Evolutionary conservation across 2,329 filamentous ascomycete genomes (phyloP).

Genomic region (Ascochyta koolunga): DNA sequence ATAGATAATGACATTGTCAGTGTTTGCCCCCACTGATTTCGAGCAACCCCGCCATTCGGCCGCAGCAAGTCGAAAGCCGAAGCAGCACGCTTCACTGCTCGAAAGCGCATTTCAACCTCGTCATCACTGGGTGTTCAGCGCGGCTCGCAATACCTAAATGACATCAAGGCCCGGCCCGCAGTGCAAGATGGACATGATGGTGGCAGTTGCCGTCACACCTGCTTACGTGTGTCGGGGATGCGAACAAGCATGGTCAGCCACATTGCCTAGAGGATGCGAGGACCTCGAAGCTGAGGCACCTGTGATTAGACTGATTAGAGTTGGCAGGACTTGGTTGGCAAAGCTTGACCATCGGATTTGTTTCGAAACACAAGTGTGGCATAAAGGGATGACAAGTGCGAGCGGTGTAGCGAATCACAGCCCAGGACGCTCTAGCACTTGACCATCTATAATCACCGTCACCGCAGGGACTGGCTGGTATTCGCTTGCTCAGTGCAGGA

Average conservation of each 20-base stretch:
- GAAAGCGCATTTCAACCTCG: neutral
- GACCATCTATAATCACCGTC: constrained; percentile 10
- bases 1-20: constrained; percentile 1
- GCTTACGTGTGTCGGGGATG: neutral
- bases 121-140: constrained; percentile 1
- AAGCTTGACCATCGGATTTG: constrained; percentile 22
- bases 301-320: constrained; percentile 1
- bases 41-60: constrained; percentile 5
- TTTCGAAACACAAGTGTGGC: constrained; percentile 18
- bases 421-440: constrained; percentile 1
- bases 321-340: constrained; percentile 21
- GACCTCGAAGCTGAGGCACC: constrained; percentile 3
- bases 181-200: constrained; percentile 4
- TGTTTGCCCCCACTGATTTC: constrained; percentile 1
- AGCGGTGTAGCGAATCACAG: constrained; percentile 9
- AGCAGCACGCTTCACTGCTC: neutral
- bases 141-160: neutral
- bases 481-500: neutral
- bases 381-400: constrained; percentile 5
- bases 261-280: neutral
- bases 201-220: constrained; percentile 1
- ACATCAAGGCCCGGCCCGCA: neutral
- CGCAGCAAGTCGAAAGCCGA: constrained; percentile 1
- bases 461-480: constrained; percentile 15
- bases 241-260: constrained; percentile 7